Evolutionary conservation across 2,329 filamentous ascomycete genomes (phyloP), one percentile per base, ranked within the genome.

Genomic region (Penicillium sp.): DNA sequence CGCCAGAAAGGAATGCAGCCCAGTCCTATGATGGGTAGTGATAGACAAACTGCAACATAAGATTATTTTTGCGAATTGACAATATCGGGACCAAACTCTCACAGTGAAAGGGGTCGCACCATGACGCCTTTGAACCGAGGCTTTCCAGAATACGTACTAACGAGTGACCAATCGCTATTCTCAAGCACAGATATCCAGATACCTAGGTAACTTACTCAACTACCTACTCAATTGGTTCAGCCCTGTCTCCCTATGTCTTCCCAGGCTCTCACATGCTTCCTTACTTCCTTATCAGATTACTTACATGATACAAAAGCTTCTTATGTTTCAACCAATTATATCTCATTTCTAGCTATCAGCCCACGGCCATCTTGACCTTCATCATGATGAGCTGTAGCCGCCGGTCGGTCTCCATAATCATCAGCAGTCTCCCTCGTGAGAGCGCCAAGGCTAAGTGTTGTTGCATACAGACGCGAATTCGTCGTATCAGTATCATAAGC

Each of bases 381-480:
- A 61, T 59, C 49, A 66, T 60, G 13, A 64, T 49, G 29, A 60
- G 29, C 42, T 61, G 61, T 42, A 67, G 38, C 32, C 61, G 50
- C 31, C 55, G 51, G 48, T 66, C 62, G 6, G 60, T 66, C 40
- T 65, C 64, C 48, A 58, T 58, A 18, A 65, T 63, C 62, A 68
- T 63, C 4, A 57, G 42, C 29, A 63, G 27, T 23, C 56, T 54
- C 8, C 62, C 63, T 2, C 47, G 43, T 3, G 60, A 56, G 3
- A 55, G 50, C 0, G 56, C 54, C 2, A 46, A 43, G 2, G 52
- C 40, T 23, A 60, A 34, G 20, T 56, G 46, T 28, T 63, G 55
- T 38, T 64, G 60, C 37, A 57, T 59, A 31, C 56, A 63, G 3
- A 48, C 38, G 10, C 55, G 52, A 32, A 67, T 65, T 0, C 56